phyloP scores from a whole-genome alignment of 2,329 filamentous ascomycete species.

The Dothistroma pini region DNA sequence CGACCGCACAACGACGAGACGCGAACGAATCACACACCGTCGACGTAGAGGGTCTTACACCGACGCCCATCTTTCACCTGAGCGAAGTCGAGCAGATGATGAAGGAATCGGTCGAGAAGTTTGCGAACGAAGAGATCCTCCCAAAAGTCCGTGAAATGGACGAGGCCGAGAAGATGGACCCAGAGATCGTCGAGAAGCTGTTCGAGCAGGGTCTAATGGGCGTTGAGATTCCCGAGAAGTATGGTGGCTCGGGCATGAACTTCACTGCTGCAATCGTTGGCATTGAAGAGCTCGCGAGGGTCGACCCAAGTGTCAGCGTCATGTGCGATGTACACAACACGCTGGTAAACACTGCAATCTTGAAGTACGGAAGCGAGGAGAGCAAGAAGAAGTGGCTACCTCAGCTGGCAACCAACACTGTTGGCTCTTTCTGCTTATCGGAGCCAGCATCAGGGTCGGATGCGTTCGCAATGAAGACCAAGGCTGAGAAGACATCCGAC shows the following conservation, averaged over 20 bases:
- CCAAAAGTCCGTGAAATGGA: slow-evolving; percentile 97
- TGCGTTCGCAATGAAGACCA: slow-evolving; percentile 90
- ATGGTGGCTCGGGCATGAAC: slow-evolving; percentile 96
- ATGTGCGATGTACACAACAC: slow-evolving; percentile 98
- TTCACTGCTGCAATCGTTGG: slow-evolving; percentile 94
- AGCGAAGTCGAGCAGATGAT: slow-evolving; percentile 88
- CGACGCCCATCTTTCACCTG: slow-evolving; percentile 88
- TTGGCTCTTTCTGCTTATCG: slow-evolving; percentile 49
- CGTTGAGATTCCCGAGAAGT: slow-evolving; percentile 96
- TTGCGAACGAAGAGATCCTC: slow-evolving; percentile 81
- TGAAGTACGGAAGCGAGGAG: slow-evolving; percentile 76
- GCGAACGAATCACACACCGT: slow-evolving; percentile 33
- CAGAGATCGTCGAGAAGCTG: slow-evolving; percentile 78
- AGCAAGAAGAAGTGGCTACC: slow-evolving; percentile 85
- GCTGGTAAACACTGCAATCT: slow-evolving; percentile 85
- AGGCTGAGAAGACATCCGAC: slow-evolving; percentile 74
- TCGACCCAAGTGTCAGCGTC: slow-evolving; percentile 92
- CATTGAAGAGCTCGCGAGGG: slow-evolving; percentile 91
- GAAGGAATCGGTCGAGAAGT: slow-evolving; percentile 85
- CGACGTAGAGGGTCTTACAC: slow-evolving; percentile 72
- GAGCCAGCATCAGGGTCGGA: slow-evolving; percentile 75
- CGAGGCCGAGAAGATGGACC: slow-evolving; percentile 92
- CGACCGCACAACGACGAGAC: slow-evolving; percentile 38
- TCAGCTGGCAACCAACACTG: slow-evolving; percentile 81
- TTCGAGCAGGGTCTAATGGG: slow-evolving; percentile 99